A percentile compares a stretch with the other conserved stretches of the same genome.
Evolutionary conservation across 805 yeast genomes (phyloP).

Genomic region (Candida pini): DNA sequence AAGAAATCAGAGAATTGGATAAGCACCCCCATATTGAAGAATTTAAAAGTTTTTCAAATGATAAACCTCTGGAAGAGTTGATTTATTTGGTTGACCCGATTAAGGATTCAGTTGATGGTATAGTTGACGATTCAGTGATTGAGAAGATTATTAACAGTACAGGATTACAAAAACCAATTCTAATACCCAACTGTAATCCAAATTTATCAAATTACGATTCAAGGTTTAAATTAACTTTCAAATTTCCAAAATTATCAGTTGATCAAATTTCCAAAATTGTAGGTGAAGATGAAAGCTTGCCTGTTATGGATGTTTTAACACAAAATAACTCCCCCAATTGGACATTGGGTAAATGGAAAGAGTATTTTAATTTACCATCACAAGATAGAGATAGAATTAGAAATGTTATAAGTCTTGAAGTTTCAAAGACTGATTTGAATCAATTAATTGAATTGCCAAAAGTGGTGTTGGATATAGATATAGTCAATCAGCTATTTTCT

Average conservation of each 20-base stretch:
- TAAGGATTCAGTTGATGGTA: constrained; percentile 10
- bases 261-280: constrained; percentile 49
- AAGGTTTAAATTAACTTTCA: constrained; percentile 14
- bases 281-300: constrained; percentile 60
- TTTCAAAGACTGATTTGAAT: constrained; percentile 52
- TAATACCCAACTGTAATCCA: constrained; percentile 25
- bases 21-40: constrained; percentile 52
- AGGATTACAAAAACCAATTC: constrained; percentile 26
- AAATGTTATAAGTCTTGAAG: constrained; percentile 79
- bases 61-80: constrained; percentile 18
- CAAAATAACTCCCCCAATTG: constrained; percentile 66
- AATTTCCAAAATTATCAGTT: constrained; percentile 53
- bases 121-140: constrained; percentile 22
- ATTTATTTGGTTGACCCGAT: constrained; percentile 25
- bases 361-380: constrained; percentile 49
- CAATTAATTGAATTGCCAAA: constrained; percentile 52
- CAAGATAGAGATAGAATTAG: constrained; percentile 56
- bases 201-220: constrained; percentile 4
- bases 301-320: constrained; percentile 85
- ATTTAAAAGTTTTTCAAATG: constrained; percentile 28
- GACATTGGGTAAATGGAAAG: constrained; percentile 69
- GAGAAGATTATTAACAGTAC: constrained; percentile 21
- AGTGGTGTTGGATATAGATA: constrained; percentile 59
- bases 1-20: constrained; percentile 41
- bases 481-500: constrained; percentile 72